Percentiles rank a stretch among this genome's conserved stretches.
phyloP scores from a whole-genome alignment of 2,329 filamentous ascomycete genomes.

The Cucurbitaria berberidis region DNA sequence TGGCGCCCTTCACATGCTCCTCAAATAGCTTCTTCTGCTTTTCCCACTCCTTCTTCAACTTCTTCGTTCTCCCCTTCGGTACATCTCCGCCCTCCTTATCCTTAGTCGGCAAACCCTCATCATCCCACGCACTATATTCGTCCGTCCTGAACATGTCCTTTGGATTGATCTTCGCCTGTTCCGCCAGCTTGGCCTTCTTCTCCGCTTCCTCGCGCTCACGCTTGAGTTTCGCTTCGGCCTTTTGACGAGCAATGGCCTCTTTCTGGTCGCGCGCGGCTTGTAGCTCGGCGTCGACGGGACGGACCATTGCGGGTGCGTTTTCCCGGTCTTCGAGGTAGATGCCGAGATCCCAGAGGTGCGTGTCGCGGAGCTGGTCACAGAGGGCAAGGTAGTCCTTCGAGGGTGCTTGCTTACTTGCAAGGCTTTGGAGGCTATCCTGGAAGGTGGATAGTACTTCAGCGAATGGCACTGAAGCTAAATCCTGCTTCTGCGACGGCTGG shows the following conservation, averaged over 20 bases:
- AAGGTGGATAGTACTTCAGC: slow-evolving; percentile 57
- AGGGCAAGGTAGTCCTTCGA: slow-evolving; percentile 76
- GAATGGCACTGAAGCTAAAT: slow-evolving; percentile 50
- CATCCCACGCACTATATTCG: slow-evolving; percentile 81
- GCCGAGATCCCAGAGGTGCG: slow-evolving; percentile 78
- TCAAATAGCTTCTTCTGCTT: slow-evolving; percentile 86
- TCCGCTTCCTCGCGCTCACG: slow-evolving; percentile 66
- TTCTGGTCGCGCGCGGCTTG: slow-evolving; percentile 60
- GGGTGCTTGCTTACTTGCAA: slow-evolving; percentile 57
- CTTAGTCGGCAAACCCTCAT: slow-evolving; percentile 78
- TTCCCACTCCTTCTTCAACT: slow-evolving; percentile 87
- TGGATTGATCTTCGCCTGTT: slow-evolving; percentile 64
- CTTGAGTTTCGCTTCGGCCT: slow-evolving; percentile 54
- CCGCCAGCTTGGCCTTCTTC: slow-evolving; percentile 60
- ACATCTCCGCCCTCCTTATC: slow-evolving; percentile 80
- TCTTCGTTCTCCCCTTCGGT: slow-evolving; percentile 79
- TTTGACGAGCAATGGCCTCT: slow-evolving; percentile 54
- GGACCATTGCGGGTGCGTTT: slow-evolving; percentile 74
- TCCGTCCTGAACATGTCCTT: slow-evolving; percentile 63
- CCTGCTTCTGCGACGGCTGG: slow-evolving; percentile 35
- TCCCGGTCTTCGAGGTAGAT: slow-evolving; percentile 88
- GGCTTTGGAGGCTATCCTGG: slow-evolving; percentile 66
- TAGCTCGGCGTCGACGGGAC: slow-evolving; percentile 66
- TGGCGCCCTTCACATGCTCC: slow-evolving; percentile 30
- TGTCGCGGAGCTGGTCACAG: slow-evolving; percentile 76